Base-by-base conservation (phyloP, 1,139 yeast genomes). In the Yamadazyma atmosphaerica region DNA sequence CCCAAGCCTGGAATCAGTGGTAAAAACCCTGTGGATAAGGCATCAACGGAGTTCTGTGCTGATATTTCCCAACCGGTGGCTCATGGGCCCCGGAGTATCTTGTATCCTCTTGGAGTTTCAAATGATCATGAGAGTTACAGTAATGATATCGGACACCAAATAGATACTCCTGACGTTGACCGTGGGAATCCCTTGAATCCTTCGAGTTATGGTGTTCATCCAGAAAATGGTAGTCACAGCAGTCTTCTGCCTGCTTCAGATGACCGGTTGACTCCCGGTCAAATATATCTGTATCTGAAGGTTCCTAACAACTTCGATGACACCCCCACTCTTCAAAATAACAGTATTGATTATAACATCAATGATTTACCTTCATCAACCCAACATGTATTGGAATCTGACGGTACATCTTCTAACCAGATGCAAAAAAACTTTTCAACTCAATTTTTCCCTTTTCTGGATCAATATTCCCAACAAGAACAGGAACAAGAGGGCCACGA, bases 361-460 rank as follows among this genome's bases (percentile, higher is more conserved):
- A 9, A 7, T n/a, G 12, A 23, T 4, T 11, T 26, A 4, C n/a
- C 29, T 12, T 5, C 16, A 12, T 6, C 7, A 5, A 11, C 5
- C 4, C 29, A 26, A 13, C 29, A 14, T 13, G 14, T 26, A 9
- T 26, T 26, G 29, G 14, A 15, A 6, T 17, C 29, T 14, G 16
- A 13, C 14, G 4, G 5, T 5, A 14, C 17, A 6, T 17, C 29
- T 15, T 15, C 31, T 9, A 28, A n/a, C n/a, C 31, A 14, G 11
- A 16, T 14, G 8, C 31, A 28, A 16, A 19, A 28, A n/a, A 28
- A n/a, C 21, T 28, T 28, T 10, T 16, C 31, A 3, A 28, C 31
- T 16, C 31, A 28, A 10, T 28, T 28, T 10, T 28, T 28, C 12
- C 31, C 31, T 3, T 16, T 28, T 28, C 31, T 14, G 21, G 31